A percentile compares a stretch with the other conserved stretches of the same genome.
Conservation (phyloP, 1,139 yeast species). For the Magnusiomyces suaveolens region DNA sequence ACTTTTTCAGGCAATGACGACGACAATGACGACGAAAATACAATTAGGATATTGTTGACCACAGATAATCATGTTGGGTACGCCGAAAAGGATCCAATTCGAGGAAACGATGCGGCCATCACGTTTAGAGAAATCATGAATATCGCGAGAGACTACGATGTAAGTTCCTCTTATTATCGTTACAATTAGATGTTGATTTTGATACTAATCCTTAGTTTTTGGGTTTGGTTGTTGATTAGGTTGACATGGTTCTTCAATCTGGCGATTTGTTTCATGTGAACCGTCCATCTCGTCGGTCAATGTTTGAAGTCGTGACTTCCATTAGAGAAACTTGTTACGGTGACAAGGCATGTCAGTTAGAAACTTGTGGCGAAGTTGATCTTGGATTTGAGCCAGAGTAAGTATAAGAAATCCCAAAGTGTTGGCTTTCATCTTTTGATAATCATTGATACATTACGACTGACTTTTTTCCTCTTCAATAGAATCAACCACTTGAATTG, state of each 20-base stretch:
- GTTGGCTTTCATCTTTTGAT: slow-evolving; percentile 11
- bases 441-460: no score
- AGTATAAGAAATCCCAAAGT: no score
- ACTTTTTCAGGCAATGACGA: no score
- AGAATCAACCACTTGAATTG: slow-evolving; percentile 67
- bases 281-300: slow-evolving; percentile 77
- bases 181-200: no score
- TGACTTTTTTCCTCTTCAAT: no score
- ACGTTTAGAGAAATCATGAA: slow-evolving; percentile 78
- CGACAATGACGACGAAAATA: slow-evolving; percentile 33
- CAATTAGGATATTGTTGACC: slow-evolving; percentile 69
- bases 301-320: slow-evolving; percentile 73
- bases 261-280: slow-evolving; percentile 91
- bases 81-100: slow-evolving; percentile 76
- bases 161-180: slow-evolving; percentile 4
- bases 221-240: slow-evolving; percentile 18
- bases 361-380: slow-evolving; percentile 71
- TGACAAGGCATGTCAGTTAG: slow-evolving; percentile 79
- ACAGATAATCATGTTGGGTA: slow-evolving; percentile 97
- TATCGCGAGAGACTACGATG: slow-evolving; percentile 62
- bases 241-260: slow-evolving; percentile 83
- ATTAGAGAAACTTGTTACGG: slow-evolving; percentile 71
- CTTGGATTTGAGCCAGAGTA: slow-evolving; percentile 45
- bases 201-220: neutral
- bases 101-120: slow-evolving; percentile 83